Percentiles rank a stretch among this genome's conserved stretches.
These are phyloP conservation scores for Saxispiralis lemnorum DNA, from an alignment of 495 filamentous ascomycete genomes.

Conservation along the genomic window DNA sequence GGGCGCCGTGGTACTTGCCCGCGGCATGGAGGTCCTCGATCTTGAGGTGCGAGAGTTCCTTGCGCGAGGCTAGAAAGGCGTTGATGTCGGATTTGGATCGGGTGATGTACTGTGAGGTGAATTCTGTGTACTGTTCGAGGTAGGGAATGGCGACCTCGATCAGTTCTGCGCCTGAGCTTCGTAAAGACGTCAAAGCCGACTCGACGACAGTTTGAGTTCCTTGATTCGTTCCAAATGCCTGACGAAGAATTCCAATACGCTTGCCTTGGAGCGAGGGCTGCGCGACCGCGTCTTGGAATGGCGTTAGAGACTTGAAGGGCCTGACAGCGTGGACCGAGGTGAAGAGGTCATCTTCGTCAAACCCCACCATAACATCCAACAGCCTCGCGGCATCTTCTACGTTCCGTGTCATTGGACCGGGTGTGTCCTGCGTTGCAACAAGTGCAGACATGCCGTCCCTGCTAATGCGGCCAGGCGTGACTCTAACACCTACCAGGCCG, in stretches of 20 bases:
- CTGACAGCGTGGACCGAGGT: background rate
- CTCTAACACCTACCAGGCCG: slow-evolving; percentile 6
- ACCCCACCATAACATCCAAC: slow-evolving; percentile 6
- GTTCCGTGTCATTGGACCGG: slow-evolving; percentile 6
- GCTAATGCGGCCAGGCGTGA: slow-evolving; percentile 14
- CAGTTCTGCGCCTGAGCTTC: slow-evolving; percentile 13
- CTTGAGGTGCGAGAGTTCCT: slow-evolving; percentile 10
- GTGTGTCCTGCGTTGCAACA: slow-evolving; percentile 6
- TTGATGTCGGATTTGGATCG: slow-evolving; percentile 22
- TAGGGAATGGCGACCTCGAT: slow-evolving; percentile 21
- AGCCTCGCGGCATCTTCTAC: slow-evolving; percentile 7
- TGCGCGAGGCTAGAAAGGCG: slow-evolving; percentile 19
- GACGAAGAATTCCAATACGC: slow-evolving; percentile 18
- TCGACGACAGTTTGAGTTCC: slow-evolving; percentile 18
- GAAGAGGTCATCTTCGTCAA: slow-evolving; percentile 3
- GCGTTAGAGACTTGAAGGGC: background rate
- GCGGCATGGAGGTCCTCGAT: slow-evolving; percentile 4
- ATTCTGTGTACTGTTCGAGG: slow-evolving; percentile 19
- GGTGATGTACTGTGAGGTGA: slow-evolving; percentile 16
- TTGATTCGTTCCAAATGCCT: slow-evolving; percentile 20
- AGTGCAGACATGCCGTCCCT: slow-evolving; percentile 9
- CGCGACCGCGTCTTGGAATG: slow-evolving; percentile 1
- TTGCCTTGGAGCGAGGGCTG: slow-evolving; percentile 10
- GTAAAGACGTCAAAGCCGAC: slow-evolving; percentile 13
- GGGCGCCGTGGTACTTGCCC: slow-evolving; percentile 1